Conservation (phyloP, 2,329 filamentous ascomycete species). For the Sporothrix pseudoabietina region DNA sequence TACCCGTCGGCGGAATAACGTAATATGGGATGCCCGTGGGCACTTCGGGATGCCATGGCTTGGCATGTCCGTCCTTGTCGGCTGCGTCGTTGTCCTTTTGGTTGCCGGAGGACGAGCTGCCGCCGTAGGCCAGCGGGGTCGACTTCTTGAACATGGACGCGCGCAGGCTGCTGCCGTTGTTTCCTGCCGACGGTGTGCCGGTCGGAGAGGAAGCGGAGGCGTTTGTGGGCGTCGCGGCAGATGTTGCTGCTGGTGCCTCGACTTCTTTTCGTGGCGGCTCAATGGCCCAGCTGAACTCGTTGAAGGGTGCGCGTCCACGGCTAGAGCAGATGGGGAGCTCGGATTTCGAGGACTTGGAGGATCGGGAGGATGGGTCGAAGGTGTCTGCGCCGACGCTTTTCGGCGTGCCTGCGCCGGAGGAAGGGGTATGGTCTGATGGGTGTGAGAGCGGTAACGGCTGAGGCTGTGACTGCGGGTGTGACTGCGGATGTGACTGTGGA, state of each 20-base stretch:
- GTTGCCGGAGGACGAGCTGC: slow-evolving; percentile 1
- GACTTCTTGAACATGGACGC: slow-evolving; percentile 33
- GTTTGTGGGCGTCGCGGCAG: neutral
- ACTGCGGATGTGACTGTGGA: neutral
- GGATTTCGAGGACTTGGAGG: neutral
- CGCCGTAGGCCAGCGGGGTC: slow-evolving; percentile 9
- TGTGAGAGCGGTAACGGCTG: slow-evolving; percentile 10
- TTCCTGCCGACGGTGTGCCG: slow-evolving; percentile 1
- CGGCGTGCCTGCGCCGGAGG: slow-evolving; percentile 12
- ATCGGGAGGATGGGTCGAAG: neutral
- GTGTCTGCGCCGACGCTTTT: neutral
- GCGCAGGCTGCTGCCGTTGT: slow-evolving; percentile 31
- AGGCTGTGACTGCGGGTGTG: slow-evolving; percentile 14
- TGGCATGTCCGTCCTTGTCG: slow-evolving; percentile 30
- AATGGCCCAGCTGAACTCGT: slow-evolving; percentile 29
- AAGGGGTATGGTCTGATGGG: slow-evolving; percentile 12
- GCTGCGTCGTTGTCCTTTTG: neutral
- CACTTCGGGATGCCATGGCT: slow-evolving; percentile 31
- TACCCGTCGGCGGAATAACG: slow-evolving; percentile 24
- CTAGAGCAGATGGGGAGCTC: slow-evolving; percentile 29
- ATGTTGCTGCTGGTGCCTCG: neutral
- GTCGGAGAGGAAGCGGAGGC: neutral
- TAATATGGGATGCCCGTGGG: slow-evolving; percentile 32
- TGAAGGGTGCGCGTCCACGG: slow-evolving; percentile 31
- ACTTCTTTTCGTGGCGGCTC: slow-evolving; percentile 27